These are phyloP conservation scores for Aspergillus sp. DNA, from an alignment of 2,329 filamentous ascomycete species.

Conservation along the genomic window DNA sequence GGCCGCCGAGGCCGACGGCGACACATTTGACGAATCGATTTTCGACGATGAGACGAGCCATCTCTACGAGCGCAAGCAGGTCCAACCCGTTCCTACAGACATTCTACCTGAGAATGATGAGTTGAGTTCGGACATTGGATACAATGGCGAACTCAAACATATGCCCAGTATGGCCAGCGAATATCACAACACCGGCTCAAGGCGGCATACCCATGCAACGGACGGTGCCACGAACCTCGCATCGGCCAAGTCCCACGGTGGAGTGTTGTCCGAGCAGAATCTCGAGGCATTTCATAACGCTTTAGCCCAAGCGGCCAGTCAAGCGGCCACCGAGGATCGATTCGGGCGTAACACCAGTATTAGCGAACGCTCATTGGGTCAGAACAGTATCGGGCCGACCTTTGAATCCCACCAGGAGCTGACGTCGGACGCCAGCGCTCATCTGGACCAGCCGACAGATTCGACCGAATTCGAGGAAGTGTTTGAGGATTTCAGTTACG, in stretches of 20 bases:
- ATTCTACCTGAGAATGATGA: slow-evolving; percentile 13
- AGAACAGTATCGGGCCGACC: slow-evolving; percentile 31
- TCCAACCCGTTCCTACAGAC: slow-evolving; percentile 9
- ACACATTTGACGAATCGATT: slow-evolving; percentile 46
- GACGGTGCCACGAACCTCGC: slow-evolving; percentile 31
- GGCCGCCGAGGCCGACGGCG: slow-evolving; percentile 27
- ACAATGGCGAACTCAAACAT: slow-evolving; percentile 26
- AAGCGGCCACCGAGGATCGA: slow-evolving; percentile 71
- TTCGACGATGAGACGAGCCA: slow-evolving; percentile 48
- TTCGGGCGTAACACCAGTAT: slow-evolving; percentile 62
- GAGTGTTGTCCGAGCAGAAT: slow-evolving; percentile 52
- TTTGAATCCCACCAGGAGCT: slow-evolving; percentile 34
- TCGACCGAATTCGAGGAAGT: slow-evolving; percentile 38
- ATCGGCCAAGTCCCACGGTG: slow-evolving; percentile 32
- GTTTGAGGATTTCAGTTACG: slow-evolving; percentile 52
- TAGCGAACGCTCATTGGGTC: slow-evolving; percentile 38
- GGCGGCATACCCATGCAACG: slow-evolving; percentile 23
- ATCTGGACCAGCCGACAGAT: slow-evolving; percentile 46
- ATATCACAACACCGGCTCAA: slow-evolving; percentile 17
- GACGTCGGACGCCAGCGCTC: slow-evolving; percentile 47
- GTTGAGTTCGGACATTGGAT: slow-evolving; percentile 1
- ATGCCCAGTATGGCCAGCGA: slow-evolving; percentile 36
- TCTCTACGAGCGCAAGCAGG: slow-evolving; percentile 38
- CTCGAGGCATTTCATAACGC: slow-evolving; percentile 78
- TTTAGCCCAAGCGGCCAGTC: slow-evolving; percentile 74